These are phyloP conservation scores for Phytophthora fragariaefolia DNA, from an alignment of 352 stramenopile species.

Conservation along the genomic window DNA sequence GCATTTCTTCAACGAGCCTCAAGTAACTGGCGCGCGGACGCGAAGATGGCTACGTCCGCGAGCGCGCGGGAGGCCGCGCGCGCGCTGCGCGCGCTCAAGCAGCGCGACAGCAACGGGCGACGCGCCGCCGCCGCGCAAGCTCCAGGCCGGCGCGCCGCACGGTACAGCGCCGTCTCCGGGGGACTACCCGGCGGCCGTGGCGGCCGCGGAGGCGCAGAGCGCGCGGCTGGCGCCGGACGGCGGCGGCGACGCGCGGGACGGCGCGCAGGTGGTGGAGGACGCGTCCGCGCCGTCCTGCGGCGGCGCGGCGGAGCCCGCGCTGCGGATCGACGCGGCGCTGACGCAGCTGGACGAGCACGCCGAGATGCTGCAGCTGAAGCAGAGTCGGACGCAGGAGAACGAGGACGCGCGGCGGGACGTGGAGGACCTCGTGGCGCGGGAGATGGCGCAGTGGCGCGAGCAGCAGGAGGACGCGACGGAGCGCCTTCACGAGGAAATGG, in stretches of 20 bases:
- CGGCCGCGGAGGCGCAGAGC: constrained; percentile 50
- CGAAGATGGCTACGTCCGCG: not conserved
- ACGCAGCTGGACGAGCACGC: constrained; percentile 50
- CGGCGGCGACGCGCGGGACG: constrained; percentile 25
- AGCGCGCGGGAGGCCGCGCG: constrained; percentile 8
- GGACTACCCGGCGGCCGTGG: constrained; percentile 35
- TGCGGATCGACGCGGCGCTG: constrained; percentile 54
- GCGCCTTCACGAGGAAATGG: constrained; percentile 64
- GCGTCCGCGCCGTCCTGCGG: constrained; percentile 2
- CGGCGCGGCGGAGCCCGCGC: constrained; percentile 3
- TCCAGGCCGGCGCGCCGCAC: too few species aligned
- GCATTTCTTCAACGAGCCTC: not conserved
- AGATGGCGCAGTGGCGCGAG: constrained; percentile 57
- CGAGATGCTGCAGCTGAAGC: constrained; percentile 64
- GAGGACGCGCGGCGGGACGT: constrained; percentile 52
- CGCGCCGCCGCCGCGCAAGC: constrained; percentile 10
- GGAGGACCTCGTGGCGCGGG: constrained; percentile 52
- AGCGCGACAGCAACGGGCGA: constrained; percentile 40
- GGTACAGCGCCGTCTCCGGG: too few species aligned
- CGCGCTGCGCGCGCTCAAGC: constrained; percentile 16
- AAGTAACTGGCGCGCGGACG: too few species aligned
- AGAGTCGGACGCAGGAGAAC: constrained; percentile 59
- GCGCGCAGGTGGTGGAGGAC: constrained; percentile 18
- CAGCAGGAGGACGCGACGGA: constrained; percentile 61
- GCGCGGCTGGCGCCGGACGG: constrained; percentile 41